Evolutionary conservation across 352 stramenopile species (phyloP).

Genomic region (Globisporangium spinosum): DNA sequence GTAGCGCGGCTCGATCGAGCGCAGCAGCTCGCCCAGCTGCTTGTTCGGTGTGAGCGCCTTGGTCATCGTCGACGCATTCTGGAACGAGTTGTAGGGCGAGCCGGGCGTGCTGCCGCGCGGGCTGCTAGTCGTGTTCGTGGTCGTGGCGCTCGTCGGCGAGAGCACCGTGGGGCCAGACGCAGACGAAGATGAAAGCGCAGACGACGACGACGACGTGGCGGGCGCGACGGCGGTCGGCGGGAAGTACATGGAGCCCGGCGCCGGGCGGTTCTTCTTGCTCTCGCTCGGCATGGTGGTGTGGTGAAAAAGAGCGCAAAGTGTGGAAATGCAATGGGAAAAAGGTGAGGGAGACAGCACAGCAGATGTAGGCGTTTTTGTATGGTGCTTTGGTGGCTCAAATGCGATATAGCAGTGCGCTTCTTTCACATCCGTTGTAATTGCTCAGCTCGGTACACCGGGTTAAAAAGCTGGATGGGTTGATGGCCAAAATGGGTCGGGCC

Average conservation of each 20-base stretch:
- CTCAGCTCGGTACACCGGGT: no score
- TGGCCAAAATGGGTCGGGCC: background rate
- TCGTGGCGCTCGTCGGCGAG: conserved; percentile 15
- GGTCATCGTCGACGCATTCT: conserved; percentile 36
- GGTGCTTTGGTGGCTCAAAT: background rate
- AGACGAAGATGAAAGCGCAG: background rate
- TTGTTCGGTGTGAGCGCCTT: conserved; percentile 67
- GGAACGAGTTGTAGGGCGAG: conserved; percentile 37
- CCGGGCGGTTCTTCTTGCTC: conserved; percentile 40
- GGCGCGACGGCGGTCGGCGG: conserved; percentile 24
- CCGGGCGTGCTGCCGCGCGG: conserved; percentile 16
- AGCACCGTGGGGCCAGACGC: background rate
- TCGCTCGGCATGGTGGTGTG: conserved; percentile 23
- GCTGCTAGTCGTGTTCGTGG: conserved; percentile 21
- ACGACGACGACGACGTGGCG: conserved; percentile 2
- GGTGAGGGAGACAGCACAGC: background rate
- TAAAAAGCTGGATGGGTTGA: no score
- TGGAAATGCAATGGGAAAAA: background rate
- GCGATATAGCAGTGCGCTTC: background rate
- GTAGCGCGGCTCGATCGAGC: conserved; percentile 66
- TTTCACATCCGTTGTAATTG: no score
- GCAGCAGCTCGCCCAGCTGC: conserved; percentile 61
- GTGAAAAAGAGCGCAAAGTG: conserved; percentile 1
- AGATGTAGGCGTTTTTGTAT: background rate
- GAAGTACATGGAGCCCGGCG: conserved; percentile 45